Conservation (phyloP, 352 stramenopile genomes). For the Globisporangium solare region DNA sequence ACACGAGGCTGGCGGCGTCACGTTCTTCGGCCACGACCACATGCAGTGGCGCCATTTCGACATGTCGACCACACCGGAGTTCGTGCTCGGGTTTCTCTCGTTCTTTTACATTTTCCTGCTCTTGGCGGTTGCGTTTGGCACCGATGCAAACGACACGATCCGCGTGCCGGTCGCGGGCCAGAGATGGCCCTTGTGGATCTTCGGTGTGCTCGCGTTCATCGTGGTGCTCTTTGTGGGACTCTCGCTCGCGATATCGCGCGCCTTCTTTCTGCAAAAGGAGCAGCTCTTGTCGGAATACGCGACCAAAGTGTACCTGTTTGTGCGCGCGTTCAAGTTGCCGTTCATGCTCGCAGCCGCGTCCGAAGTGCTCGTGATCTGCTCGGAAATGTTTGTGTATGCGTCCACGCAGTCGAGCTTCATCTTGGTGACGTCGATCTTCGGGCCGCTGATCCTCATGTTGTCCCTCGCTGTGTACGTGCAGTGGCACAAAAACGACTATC, state of each 20-base stretch:
- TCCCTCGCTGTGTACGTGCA: slow-evolving; percentile 68
- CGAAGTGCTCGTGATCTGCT: slow-evolving; percentile 79
- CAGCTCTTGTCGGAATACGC: slow-evolving; percentile 74
- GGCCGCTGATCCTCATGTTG: slow-evolving; percentile 73
- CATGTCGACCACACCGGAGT: slow-evolving; percentile 74
- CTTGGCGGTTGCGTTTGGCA: slow-evolving; percentile 69
- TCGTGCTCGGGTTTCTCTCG: slow-evolving; percentile 74
- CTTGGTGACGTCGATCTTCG: slow-evolving; percentile 70
- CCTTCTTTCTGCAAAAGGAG: slow-evolving; percentile 79
- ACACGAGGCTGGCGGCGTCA: slow-evolving; percentile 74
- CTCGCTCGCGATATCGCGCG: slow-evolving; percentile 64
- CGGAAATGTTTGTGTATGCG: slow-evolving; percentile 75
- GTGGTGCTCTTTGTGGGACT: slow-evolving; percentile 76
- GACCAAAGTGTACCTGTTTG: slow-evolving; percentile 69
- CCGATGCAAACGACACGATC: slow-evolving; percentile 41
- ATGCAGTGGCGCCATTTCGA: slow-evolving; percentile 62
- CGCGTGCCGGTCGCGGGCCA: slow-evolving; percentile 53
- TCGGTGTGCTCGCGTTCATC: slow-evolving; percentile 79
- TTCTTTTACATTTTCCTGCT: slow-evolving; percentile 87
- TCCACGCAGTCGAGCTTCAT: slow-evolving; percentile 76
- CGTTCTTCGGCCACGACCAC: slow-evolving; percentile 80
- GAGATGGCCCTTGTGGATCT: slow-evolving; percentile 81
- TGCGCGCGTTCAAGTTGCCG: slow-evolving; percentile 52
- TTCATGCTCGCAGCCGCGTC: slow-evolving; percentile 78
- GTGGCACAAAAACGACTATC: slow-evolving; percentile 82